Percentiles rank a stretch among this genome's conserved stretches.
phyloP scores from a whole-genome alignment of 805 yeast genomes.

The Zygosaccharomyces lentus region DNA sequence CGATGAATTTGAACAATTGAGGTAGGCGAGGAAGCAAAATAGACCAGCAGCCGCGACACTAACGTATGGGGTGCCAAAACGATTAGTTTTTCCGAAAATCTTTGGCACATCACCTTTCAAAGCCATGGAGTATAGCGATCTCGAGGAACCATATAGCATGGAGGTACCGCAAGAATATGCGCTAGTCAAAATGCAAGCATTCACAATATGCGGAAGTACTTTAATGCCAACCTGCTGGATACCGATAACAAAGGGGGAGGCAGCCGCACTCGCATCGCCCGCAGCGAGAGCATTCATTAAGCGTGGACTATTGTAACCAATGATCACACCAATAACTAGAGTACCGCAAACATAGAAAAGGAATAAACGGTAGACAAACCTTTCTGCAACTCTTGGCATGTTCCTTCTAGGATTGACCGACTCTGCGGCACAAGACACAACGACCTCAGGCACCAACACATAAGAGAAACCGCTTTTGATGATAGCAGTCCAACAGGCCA shows the following conservation, averaged over 20 bases:
- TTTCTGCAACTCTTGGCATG: slow-evolving; percentile 49
- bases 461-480: slow-evolving; percentile 48
- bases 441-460: slow-evolving; percentile 48
- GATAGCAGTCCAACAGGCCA: slow-evolving; percentile 49
- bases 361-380: slow-evolving; percentile 52
- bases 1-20: slow-evolving; percentile 47
- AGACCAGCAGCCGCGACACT: slow-evolving; percentile 9
- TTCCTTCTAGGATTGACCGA: slow-evolving; percentile 45
- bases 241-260: slow-evolving; percentile 49
- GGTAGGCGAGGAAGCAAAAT: slow-evolving; percentile 42
- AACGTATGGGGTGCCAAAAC: slow-evolving; percentile 50
- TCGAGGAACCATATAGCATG: slow-evolving; percentile 46
- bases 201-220: slow-evolving; percentile 45
- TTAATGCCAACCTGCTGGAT: slow-evolving; percentile 46
- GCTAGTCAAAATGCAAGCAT: slow-evolving; percentile 46
- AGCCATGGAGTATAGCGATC: slow-evolving; percentile 42
- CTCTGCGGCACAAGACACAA: slow-evolving; percentile 46
- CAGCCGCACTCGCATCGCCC: slow-evolving; percentile 37
- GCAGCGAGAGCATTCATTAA: slow-evolving; percentile 33
- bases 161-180: slow-evolving; percentile 40
- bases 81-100: slow-evolving; percentile 42
- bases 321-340: slow-evolving; percentile 44
- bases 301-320: slow-evolving; percentile 45
- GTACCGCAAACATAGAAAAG: slow-evolving; percentile 49
- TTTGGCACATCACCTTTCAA: slow-evolving; percentile 47